Base-by-base conservation (phyloP, 2,329 filamentous ascomycete genomes). In the Penicillium rolfsii region DNA sequence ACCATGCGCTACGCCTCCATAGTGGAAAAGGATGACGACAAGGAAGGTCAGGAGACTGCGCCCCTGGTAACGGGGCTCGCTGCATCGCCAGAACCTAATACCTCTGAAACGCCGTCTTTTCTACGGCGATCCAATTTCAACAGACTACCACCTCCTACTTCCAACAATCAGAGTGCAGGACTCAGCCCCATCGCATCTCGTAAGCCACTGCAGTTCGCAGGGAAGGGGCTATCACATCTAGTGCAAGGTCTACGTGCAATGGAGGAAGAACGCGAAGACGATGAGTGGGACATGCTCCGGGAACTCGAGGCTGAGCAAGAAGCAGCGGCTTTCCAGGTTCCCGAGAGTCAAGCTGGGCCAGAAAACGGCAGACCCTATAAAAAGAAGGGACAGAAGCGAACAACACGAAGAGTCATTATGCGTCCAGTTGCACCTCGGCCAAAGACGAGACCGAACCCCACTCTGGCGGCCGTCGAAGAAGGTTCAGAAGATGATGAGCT, bases 321-420 rank as follows among this genome's bases (percentile, higher is more conserved):
- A n/a, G 71, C 66, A 3, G 55, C 71, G 35, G 67, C 70, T 30
- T 66, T 75, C 12, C 67, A 76, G 16, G 71, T 78, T 5, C 66
- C 71, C 14, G 76, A 81, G 61, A 79, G 74, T 43, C 78, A 81
- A 54, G 55, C 59, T 0, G 54, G 60, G 5, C 64, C 48, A 3
- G 28, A 57, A 11, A 59, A 64, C n/a, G 38, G 46, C 5, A 55
- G 60, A n/a, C 58, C 60, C 14, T 81, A 74, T 69, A 82, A 80
- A 68, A 82, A 82, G 70, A 81, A 78, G 65, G 80, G 80, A 1
- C 81, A 82, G 63, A 83, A 83, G 64, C 73, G 81, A 50, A 81
- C 79, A 5, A 83, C 81, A 1, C 74, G 77, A 55, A 68, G 76
- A 50, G 77, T 80, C 12, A 73, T 69, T 40, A 80, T 82, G 73